Base-by-base conservation (phyloP, 2,329 filamentous ascomycete species). In the Alternaria angustiovoidea region DNA sequence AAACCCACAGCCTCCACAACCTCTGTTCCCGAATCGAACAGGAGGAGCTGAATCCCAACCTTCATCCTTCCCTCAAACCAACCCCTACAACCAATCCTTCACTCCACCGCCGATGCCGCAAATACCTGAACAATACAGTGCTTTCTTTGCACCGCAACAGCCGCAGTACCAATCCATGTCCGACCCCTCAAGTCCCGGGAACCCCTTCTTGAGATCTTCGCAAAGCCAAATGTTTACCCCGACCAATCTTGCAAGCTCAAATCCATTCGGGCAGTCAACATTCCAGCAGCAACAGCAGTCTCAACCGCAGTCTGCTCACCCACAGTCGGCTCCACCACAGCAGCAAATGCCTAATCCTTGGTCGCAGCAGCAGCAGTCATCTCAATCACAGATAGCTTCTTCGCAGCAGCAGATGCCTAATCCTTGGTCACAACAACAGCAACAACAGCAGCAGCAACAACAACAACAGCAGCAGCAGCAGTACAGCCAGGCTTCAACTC, bases 11-110 rank as follows among this genome's bases (percentile, higher is more conserved):
- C 20, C 39, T 16, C 39, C 36, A 9, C 46, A 49, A 38, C 47
- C 62, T 30, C 81, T 93, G 30, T 93, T 94, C 74, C 90, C 91
- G 7, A 88, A 93, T 71, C 88, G 89, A 54, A 94, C 91, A 1
- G 91, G 91, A 54, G 91, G 87, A 61, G 79, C 77, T 11, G 63
- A 77, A 78, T 55, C 63, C 16, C 83, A 81, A 20, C 71, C 59
- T 24, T 73, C 75, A 8, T 75, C 74, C 32, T 77, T 74, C 32
- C 70, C 72, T 5, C 75, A 76, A 55, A 75, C 72, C 30, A 81
- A 81, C 59, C 79, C 79, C 3, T 81, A 79, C 60, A 72, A 77
- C 41, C 77, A 80, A 34, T 74, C 78, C 7, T 79, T 79, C 39
- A 78, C 77, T 26, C 77, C 79, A 24, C 79, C 79, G 36, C 78